Base-by-base conservation (phyloP, 495 filamentous ascomycete genomes). In the Penicillium nucicola region DNA sequence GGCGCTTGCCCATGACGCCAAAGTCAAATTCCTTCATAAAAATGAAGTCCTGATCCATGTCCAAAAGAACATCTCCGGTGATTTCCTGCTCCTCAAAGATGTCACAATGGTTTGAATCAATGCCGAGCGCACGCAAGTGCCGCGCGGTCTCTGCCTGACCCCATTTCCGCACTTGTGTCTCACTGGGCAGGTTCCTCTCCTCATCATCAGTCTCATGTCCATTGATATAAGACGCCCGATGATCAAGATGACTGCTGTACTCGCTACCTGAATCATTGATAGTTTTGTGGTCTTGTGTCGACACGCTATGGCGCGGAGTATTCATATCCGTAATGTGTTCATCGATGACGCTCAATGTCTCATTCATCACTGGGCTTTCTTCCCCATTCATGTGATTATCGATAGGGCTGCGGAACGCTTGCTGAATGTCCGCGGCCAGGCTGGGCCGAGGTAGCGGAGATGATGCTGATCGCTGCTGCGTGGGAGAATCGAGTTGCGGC, bases 71-170 rank as follows among this genome's bases (percentile, higher is more conserved):
- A 53, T 97, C 90, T 31, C 95, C 95, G 11, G 87, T 84, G 47
- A 99, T 96, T 67, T 99, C 95, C 71, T 99, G 91, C 57, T 97
- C 91, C 56, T 86, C 79, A 58, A 99, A 99, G 9, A 97, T 86
- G 36, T 92, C 86, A 65, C 95, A 97, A 53, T 96, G 92, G 44
- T 78, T 81, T 35, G 81, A 77, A 57, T 97, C 91, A 15, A 97
- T 85, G 13, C 88, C 90, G 10, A 82, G 67, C 18, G 84, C 84
- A 51, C 90, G 90, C 55, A 97, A 72, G 59, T 92, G 90, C 49
- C 90, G 86, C 17, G 92, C 87, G 7, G 97, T 92, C 45, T 92
- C 80, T 34, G 77, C 70, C 1, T 89, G 83, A 19, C 74, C 79
- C 95, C 95, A 99, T 2, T 65, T 62, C 49, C 83, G 78, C 6